A percentile compares a stretch with the other conserved stretches of the same genome.
These are phyloP conservation scores for Kwoniella botswanensis DNA, from an alignment of 768 basidiomycete species.

Conservation along the genomic window DNA sequence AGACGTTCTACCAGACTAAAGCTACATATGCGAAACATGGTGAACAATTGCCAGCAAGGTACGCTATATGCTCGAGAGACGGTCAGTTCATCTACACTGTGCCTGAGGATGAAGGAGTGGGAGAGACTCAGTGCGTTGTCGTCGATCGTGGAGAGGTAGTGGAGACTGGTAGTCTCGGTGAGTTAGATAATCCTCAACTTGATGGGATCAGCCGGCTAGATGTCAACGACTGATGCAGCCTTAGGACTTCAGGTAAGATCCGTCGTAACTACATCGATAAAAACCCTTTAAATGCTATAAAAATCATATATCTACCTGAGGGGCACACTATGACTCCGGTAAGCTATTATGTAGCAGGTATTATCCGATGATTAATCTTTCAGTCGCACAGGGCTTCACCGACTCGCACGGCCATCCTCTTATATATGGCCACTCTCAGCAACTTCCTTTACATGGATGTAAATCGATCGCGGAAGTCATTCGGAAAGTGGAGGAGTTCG, in stretches of 20 bases:
- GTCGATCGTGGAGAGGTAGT: constrained; percentile 39
- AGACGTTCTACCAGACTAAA: background rate
- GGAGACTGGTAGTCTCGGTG: constrained; percentile 46
- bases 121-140: constrained; percentile 46
- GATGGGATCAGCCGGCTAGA: background rate
- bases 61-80: constrained; percentile 45
- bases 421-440: constrained; percentile 49
- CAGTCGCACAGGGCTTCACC: constrained; percentile 42
- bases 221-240: background rate
- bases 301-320: constrained; percentile 37
- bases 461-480: constrained; percentile 39
- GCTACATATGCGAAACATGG: constrained; percentile 14
- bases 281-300: constrained; percentile 22
- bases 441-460: constrained; percentile 47
- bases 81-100: constrained; percentile 45
- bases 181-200: constrained; percentile 1
- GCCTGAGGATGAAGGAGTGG: constrained; percentile 39
- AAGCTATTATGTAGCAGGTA: background rate
- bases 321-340: constrained; percentile 49
- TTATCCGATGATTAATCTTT: background rate
- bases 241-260: constrained; percentile 16
- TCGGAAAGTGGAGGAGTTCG: constrained; percentile 43
- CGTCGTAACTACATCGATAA: constrained; percentile 21
- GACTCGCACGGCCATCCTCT: constrained; percentile 56
- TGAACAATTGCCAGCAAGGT: constrained; percentile 29